Evolutionary conservation across 352 stramenopile genomes (phyloP).

Genomic region (Phytophthora parvispora): DNA sequence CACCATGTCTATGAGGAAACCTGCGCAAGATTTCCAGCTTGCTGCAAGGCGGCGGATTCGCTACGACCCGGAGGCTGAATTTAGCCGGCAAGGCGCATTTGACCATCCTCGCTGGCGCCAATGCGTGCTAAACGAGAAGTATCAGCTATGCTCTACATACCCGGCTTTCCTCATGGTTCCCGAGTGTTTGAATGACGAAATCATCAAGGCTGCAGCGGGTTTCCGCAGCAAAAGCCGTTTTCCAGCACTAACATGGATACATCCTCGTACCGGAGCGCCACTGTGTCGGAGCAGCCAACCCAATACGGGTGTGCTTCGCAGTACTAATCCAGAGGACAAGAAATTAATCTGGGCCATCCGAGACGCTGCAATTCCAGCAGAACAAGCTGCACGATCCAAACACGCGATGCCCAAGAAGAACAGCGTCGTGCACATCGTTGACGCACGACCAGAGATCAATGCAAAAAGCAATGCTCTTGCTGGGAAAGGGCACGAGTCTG

Average conservation of each 20-base stretch:
- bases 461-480: conserved; percentile 91
- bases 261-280: conserved; percentile 88
- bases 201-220: conserved; percentile 65
- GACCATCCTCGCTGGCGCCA: conserved; percentile 76
- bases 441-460: conserved; percentile 93
- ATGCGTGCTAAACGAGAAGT: conserved; percentile 72
- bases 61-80: conserved; percentile 76
- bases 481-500: conserved; percentile 92
- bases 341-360: conserved; percentile 90
- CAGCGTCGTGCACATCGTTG: conserved; percentile 88
- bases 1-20: conserved; percentile 35
- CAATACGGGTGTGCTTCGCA: conserved; percentile 96
- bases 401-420: conserved; percentile 70
- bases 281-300: conserved; percentile 97
- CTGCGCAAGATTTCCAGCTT: conserved; percentile 43
- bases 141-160: conserved; percentile 81
- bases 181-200: conserved; percentile 66
- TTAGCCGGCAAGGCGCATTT: conserved; percentile 65
- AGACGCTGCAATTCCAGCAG: conserved; percentile 73
- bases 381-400: conserved; percentile 36
- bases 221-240: conserved; percentile 87
- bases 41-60: conserved; percentile 71
- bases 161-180: conserved; percentile 81
- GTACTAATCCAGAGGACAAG: conserved; percentile 93
- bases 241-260: conserved; percentile 92